Base-by-base conservation (phyloP, 495 filamentous ascomycete genomes). In the Penicillium goetzii region DNA sequence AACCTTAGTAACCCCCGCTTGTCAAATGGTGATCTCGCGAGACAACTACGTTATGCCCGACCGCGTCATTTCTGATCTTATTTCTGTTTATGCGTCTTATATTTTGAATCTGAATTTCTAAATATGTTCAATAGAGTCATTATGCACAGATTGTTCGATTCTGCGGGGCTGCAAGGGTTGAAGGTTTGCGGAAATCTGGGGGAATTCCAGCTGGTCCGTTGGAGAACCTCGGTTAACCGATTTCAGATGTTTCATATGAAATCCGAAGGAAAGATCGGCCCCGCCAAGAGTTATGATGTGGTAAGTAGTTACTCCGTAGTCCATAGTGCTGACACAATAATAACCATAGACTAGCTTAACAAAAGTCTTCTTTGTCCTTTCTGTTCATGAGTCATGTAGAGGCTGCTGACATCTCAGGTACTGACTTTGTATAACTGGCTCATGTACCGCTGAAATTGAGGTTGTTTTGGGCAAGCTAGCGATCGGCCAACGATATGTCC, bases 1-100 rank as follows among this genome's bases (percentile, higher is more conserved):
- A 68, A 32, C 30, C 5, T 32, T 32, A 32, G 30, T 69, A 64
- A 19, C 30, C 68, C 73, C 73, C 73, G 68, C 72, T 59, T 38
- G 30, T 7, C 30, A 3, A 32, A 32, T 32, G 30, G 5, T 32
- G 5, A 32, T 32, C 30, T 32, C 5, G 30, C 30, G 30, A 7
- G 30, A 7, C 30, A 32, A 32, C 30, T 32, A 32, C 30, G 30
- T 32, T 32, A 32, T 32, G 30, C 5, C 30, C 5, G 30, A n/a
- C 30, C 30, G 30, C 6, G 30, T 32, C 30, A 32, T 10, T 45
- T 11, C n/a, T 23, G 6, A 15, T 12, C 25, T 50, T 50, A 50
- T 50, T 0, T 6, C 25, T 50, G 4, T 17, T 17, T 51, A 3
- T n/a, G 6, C 25, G 1, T 51, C 47, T 14, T 30, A 17, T 30